phyloP scores from a whole-genome alignment of 129 eudicot genomes.

The Saussurea involucrata region DNA sequence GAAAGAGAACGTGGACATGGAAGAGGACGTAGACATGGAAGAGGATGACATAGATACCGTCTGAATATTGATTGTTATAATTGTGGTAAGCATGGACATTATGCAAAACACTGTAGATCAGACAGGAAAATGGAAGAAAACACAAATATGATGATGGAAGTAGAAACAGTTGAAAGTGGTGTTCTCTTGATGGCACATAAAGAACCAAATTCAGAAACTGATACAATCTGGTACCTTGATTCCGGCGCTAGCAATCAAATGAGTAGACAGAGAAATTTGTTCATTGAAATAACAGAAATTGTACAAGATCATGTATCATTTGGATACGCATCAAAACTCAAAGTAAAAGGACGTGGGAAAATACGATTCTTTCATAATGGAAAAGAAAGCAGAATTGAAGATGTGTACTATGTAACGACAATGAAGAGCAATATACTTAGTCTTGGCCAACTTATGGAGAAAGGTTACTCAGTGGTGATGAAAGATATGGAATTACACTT shows the following conservation, averaged over 20 bases:
- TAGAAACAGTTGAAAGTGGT: background rate
- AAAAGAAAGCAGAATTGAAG: background rate
- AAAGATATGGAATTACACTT: background rate
- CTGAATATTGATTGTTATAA: background rate
- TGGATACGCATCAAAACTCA: background rate
- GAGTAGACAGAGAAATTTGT: background rate
- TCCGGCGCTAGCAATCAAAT: conserved; percentile 14
- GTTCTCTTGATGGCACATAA: background rate
- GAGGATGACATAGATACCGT: background rate
- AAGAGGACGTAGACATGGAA: conserved; percentile 1
- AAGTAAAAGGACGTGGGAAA: background rate
- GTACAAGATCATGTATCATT: background rate
- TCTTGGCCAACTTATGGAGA: background rate
- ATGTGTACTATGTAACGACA: background rate
- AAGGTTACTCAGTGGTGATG: background rate
- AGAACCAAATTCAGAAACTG: background rate
- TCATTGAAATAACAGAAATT: background rate
- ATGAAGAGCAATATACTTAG: background rate
- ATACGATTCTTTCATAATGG: background rate
- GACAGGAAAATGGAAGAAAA: background rate
- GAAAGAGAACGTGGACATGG: conserved; percentile 2
- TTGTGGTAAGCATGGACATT: background rate
- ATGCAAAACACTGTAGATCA: background rate
- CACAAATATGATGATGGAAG: background rate
- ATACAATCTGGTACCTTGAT: background rate